phyloP scores from a whole-genome alignment of 2,329 filamentous ascomycete genomes.

The Huntiella moniliformis region DNA sequence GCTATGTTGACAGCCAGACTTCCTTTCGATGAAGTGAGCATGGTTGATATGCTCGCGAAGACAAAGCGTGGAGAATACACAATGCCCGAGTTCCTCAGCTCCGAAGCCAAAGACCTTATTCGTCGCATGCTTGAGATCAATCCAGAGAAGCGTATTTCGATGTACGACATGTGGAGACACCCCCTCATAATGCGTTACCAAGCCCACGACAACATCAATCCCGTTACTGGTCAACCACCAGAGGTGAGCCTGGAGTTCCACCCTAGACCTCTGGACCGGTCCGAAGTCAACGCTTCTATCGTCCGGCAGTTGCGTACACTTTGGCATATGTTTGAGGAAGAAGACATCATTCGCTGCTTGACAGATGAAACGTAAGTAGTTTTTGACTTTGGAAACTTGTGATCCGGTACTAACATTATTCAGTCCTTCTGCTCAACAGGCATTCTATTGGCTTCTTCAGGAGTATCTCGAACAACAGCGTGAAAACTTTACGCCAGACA shows the following conservation, averaged over 20 bases:
- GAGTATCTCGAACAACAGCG: slow-evolving; percentile 69
- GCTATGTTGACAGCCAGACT: slow-evolving; percentile 69
- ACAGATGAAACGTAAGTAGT: slow-evolving; percentile 39
- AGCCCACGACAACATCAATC: slow-evolving; percentile 48
- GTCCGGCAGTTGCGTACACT: slow-evolving; percentile 72
- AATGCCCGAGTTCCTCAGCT: slow-evolving; percentile 42
- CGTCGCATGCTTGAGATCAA: slow-evolving; percentile 59
- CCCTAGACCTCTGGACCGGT: slow-evolving; percentile 36
- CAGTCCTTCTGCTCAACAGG: slow-evolving; percentile 74
- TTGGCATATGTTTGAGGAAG: slow-evolving; percentile 72
- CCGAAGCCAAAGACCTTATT: slow-evolving; percentile 61
- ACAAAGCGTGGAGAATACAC: slow-evolving; percentile 41
- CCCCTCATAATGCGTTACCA: slow-evolving; percentile 74
- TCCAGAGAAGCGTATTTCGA: slow-evolving; percentile 59
- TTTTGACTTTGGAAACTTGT: not conserved
- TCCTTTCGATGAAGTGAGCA: slow-evolving; percentile 57
- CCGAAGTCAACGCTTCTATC: slow-evolving; percentile 63
- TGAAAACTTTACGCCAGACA: slow-evolving; percentile 66
- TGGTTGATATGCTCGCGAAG: slow-evolving; percentile 41
- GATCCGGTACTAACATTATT: slow-evolving; percentile 14
- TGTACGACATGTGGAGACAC: slow-evolving; percentile 71
- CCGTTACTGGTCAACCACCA: slow-evolving; percentile 32
- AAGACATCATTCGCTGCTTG: slow-evolving; percentile 52
- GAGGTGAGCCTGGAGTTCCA: slow-evolving; percentile 42
- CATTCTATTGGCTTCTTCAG: slow-evolving; percentile 73